Percentiles rank a stretch among this genome's conserved stretches.
phyloP scores from a whole-genome alignment of 139 green algal species.

The Edaphochlamys debaryana region DNA sequence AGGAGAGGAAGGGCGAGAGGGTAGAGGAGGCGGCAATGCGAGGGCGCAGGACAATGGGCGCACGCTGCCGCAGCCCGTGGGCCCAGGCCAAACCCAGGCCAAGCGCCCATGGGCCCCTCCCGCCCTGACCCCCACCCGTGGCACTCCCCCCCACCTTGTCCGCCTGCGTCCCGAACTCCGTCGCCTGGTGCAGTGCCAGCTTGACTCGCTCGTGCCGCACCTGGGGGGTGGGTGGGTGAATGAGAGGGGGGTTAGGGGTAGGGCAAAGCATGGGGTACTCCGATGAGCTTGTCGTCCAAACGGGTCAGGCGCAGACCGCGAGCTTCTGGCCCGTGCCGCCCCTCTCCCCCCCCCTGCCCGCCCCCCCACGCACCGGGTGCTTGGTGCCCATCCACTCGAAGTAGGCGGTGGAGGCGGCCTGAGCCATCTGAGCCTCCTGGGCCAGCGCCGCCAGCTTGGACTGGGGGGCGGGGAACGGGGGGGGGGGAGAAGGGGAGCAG shows the following conservation, averaged over 20 bases:
- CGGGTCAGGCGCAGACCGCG: too few species aligned
- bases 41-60: too few species aligned
- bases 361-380: constrained; percentile 61
- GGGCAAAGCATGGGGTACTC: too few species aligned
- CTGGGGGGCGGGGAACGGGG: neutral
- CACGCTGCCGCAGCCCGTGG: too few species aligned
- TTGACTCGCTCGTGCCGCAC: constrained; percentile 62
- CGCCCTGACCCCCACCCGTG: neutral
- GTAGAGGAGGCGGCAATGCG: neutral
- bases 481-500: neutral
- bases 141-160: constrained; percentile 19
- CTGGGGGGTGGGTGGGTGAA: neutral
- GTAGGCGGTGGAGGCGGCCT: constrained; percentile 57
- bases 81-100: too few species aligned
- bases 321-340: too few species aligned
- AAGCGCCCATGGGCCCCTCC: constrained; percentile 32
- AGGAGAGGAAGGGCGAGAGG: neutral
- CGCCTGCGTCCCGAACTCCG: constrained; percentile 53
- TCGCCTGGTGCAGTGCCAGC: constrained; percentile 57
- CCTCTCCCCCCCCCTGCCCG: too few species aligned
- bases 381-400: constrained; percentile 72
- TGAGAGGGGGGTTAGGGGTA: too few species aligned
- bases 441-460: constrained; percentile 60
- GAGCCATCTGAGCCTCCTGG: constrained; percentile 59
- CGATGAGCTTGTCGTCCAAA: too few species aligned